These are phyloP conservation scores for Epichloe sylvatica DNA, from an alignment of 2,329 filamentous ascomycete genomes.

Conservation along the genomic window DNA sequence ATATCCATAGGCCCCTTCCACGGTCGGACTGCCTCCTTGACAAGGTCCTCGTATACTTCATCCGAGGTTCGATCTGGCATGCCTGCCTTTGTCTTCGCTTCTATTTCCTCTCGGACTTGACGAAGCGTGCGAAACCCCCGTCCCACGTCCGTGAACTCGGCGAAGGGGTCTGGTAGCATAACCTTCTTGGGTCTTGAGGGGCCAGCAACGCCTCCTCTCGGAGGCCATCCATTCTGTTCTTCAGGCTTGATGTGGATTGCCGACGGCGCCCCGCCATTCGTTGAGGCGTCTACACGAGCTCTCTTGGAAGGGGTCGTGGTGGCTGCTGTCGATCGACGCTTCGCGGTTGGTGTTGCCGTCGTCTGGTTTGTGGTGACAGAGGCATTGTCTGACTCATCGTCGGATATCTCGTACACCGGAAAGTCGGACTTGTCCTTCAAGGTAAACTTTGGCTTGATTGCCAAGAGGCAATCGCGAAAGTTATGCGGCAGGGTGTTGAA, in stretches of 20 bases:
- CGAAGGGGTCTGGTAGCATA: conserved; percentile 23
- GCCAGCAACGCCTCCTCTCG: neutral
- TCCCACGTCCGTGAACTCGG: conserved; percentile 24
- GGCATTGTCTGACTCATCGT: conserved; percentile 25
- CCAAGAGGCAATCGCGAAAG: conserved; percentile 35
- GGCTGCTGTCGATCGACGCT: conserved; percentile 15
- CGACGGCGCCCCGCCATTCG: conserved; percentile 2
- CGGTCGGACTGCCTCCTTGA: conserved; percentile 38
- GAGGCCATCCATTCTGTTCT: conserved; percentile 18
- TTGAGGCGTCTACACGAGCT: conserved; percentile 11
- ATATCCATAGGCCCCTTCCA: conserved; percentile 41
- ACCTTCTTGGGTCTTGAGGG: conserved; percentile 6
- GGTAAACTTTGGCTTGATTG: conserved; percentile 33
- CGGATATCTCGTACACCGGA: conserved; percentile 24
- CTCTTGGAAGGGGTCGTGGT: conserved; percentile 23
- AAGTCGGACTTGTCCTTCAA: conserved; percentile 25
- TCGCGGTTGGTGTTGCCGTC: conserved; percentile 15
- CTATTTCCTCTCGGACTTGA: conserved; percentile 41
- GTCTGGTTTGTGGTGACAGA: conserved; percentile 10
- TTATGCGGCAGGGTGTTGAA: conserved; percentile 34
- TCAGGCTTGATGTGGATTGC: conserved; percentile 23
- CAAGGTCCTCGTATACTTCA: conserved; percentile 45
- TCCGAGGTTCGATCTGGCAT: conserved; percentile 45
- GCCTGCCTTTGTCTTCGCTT: conserved; percentile 39
- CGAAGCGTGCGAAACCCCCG: conserved; percentile 31